Conservation (phyloP, 2,329 filamentous ascomycete species). For the Fusarium newnesense region DNA sequence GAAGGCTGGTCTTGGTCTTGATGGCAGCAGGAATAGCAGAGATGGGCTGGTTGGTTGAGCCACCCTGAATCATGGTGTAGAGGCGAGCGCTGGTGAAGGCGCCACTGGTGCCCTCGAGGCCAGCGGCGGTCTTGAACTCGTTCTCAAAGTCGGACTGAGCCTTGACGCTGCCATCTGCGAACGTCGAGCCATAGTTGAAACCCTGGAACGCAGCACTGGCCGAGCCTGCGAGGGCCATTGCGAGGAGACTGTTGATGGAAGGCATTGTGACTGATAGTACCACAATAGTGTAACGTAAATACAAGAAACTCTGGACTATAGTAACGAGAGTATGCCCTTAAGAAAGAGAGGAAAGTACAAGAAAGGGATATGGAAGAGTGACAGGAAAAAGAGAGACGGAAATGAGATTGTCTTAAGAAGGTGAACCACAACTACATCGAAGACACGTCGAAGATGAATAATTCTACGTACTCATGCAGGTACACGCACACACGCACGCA, state of each 20-base stretch:
- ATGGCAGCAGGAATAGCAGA: slow-evolving; percentile 85
- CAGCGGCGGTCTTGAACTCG: slow-evolving; percentile 74
- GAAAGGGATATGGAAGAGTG: neutral
- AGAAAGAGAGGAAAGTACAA: neutral
- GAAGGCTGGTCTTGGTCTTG: slow-evolving; percentile 78
- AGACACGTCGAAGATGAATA: slow-evolving; percentile 11
- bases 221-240: slow-evolving; percentile 49
- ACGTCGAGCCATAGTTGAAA: slow-evolving; percentile 78
- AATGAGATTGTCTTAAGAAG: slow-evolving; percentile 1
- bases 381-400: neutral
- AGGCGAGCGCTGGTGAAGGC: slow-evolving; percentile 75
- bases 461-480: slow-evolving; percentile 24
- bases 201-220: slow-evolving; percentile 62
- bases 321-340: slow-evolving; percentile 32
- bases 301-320: neutral
- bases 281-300: neutral
- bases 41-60: slow-evolving; percentile 72
- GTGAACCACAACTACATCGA: slow-evolving; percentile 9
- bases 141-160: slow-evolving; percentile 72
- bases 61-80: slow-evolving; percentile 80
- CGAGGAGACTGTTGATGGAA: slow-evolving; percentile 47
- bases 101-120: slow-evolving; percentile 70
- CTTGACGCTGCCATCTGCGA: slow-evolving; percentile 69
- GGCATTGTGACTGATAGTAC: slow-evolving; percentile 43
- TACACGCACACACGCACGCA: slow-evolving; percentile 20